Base-by-base conservation (phyloP, 768 basidiomycete genomes). In the Suillus decipiens region DNA sequence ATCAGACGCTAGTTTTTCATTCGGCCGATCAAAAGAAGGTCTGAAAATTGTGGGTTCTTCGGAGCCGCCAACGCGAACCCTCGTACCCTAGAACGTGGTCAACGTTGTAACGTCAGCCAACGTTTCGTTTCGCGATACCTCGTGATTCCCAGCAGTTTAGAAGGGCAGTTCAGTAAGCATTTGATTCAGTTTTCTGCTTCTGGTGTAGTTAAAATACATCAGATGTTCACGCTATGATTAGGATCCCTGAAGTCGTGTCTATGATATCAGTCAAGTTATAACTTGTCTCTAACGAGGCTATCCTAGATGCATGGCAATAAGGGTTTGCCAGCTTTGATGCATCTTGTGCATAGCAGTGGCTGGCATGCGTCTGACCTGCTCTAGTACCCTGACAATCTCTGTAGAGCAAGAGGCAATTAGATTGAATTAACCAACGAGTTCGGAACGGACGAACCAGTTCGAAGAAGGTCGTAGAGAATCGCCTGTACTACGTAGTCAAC, bases 61-160 rank as follows among this genome's bases (percentile, higher is more conserved):
- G 28, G 56, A 31, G 24, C 39, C 39, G 41, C 17, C 11, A 39
- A 51, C 37, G 17, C 10, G 9, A 39, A 31, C 56, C 56, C 56
- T 57, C 17, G 24, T 57, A 41, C 56, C 56, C 56, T 41, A 41
- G 24, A 57, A 57, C 56, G 56, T 57, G 56, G 56, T 28, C 24
- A 31, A 41, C 55, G 24, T 33, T 28, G 31, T 14, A 48, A 48
- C 14, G 47, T 48, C 24, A 14, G 14, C 10, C 19, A 53, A 31
- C 11, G 19, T 41, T 10, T 31, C 24, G 24, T 37, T 56, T 37
- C 10, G 11, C 19, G 33, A n/a, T 9, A 51, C 51, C 51, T 53
- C 51, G 1, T 53, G 51, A 53, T 19, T 53, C 17, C 31, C 51
- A 53, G 51, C 31, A 12, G 31, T 53, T 33, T 31, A 31, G 11